Base-by-base conservation (phyloP, 768 basidiomycete species). In the Trametes cinnabarina region DNA sequence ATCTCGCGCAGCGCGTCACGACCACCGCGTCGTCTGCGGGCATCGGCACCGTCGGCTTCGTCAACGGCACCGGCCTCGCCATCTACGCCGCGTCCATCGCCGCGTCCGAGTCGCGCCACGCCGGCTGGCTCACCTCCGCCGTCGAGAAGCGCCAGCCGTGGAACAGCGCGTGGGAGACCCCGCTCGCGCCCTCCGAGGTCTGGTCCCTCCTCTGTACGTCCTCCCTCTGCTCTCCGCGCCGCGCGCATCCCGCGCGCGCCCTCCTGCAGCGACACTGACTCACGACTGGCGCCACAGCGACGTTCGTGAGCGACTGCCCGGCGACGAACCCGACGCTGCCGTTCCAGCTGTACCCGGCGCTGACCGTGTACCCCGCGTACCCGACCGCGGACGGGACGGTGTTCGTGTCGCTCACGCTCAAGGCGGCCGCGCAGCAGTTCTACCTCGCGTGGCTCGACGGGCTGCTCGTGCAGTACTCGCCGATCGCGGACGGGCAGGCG, bases 21-120 rank as follows among this genome's bases (percentile, higher is more conserved):
- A 74, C 76, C 26, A 79, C 87, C 41, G 76, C 75, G 10, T 74
- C 79, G 3, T 76, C 81, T 12, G 84, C 84, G 9, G 87, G 84
- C 66, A 75, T 80, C 55, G 88, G 88, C 19, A 80, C 80, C 2
- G 71, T 80, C 3, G 71, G 73, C 11, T 73, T 71, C 63, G 68
- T 83, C 59, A 48, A 64, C 39, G 67, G 72, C 58, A 63, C 77
- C 70, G 72, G 26, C 40, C 26, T 46, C 23, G 4, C 35, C 3
- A 22, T 50, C 47, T 28, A 26, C 46, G 15, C 47, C 7, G 40
- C 61, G 59, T 57, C 65, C 22, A 87, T 90, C 63, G 74, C 88
- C n/a, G 75, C 78, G 25, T 75, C 75, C 46, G 82, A 85, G 69
- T 74, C 80, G 51, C 74, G 81, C 51, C 81, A 84, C 61, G 73